Base-by-base conservation (phyloP, 192 early-diverging fungal genomes). In the Mortierella alpina region DNA sequence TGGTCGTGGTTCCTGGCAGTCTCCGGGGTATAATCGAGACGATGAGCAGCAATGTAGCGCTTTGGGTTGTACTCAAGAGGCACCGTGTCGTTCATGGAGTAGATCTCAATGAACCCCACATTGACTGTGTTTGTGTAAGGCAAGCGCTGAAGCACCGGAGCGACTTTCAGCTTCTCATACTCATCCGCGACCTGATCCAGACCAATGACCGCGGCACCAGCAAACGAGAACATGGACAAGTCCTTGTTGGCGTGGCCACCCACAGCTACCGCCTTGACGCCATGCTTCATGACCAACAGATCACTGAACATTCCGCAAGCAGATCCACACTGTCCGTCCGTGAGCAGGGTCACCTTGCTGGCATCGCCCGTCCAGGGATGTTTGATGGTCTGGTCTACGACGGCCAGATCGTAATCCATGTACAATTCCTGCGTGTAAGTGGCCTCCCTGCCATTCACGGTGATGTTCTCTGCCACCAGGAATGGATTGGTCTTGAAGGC, bases 241-340 rank as follows among this genome's bases (percentile, higher is more conserved):
- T 15, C 55, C 0, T 42, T 41, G 6, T 45, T 41, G 12, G 45
- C 45, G 13, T 42, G 3, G 0, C 74, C 74, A 10, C 74, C 74
- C 7, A 63, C 62, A 7, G 66, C 66, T 0, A 69, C 54, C 1
- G 74, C 52, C 54, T 63, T 45, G 47, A 76, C 74, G 0, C 66
- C 66, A 20, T 76, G 50, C 11, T 22, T 20, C 10, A 5, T 5
- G 13, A 57, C 41, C 18, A 76, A 52, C 14, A 58, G 40, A 13
- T 68, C 61, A 10, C 31, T 50, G 5, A 51, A 39, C 74, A 64
- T 63, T 6, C 61, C 66, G 20, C 74, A 69, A 0, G 74, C 59
- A 20, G 74, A 76, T 5, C 74, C 74, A 42, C 74, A 76, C 10
- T 45, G 66, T 2, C 74, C 74, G 41, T 64, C 66, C 6, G 73